A percentile compares a stretch with the other conserved stretches of the same genome.
phyloP scores from a whole-genome alignment of 768 basidiomycete species.

The Naganishia antarctica region DNA sequence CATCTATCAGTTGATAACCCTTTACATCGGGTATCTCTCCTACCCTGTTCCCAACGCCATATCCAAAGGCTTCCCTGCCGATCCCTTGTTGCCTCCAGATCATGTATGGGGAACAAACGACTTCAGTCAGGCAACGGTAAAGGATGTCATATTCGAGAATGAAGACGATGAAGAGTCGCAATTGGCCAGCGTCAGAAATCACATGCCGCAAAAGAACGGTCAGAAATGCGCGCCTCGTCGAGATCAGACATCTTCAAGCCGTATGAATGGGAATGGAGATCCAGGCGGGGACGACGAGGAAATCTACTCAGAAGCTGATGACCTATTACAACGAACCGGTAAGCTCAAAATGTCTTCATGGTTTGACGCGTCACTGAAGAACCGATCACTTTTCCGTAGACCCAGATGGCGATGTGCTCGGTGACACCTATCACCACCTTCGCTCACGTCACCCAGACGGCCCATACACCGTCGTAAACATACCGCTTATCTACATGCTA shows the following conservation, averaged over 20 bases:
- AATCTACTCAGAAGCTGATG: conserved; percentile 4
- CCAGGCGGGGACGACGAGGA: background rate
- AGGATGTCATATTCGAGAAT: conserved; percentile 15
- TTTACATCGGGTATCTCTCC: conserved; percentile 23
- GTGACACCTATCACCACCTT: background rate
- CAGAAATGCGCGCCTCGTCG: background rate
- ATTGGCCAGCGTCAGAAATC: background rate
- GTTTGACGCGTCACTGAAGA: background rate
- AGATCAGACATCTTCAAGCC: background rate
- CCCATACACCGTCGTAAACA: conserved; percentile 18
- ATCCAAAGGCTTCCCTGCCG: background rate
- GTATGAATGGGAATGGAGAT: background rate
- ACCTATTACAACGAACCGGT: conserved; percentile 8
- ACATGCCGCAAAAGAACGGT: background rate
- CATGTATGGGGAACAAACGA: background rate
- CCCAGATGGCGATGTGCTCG: conserved; percentile 1
- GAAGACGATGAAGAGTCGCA: conserved; percentile 16
- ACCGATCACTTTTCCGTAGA: background rate
- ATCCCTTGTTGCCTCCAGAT: conserved; percentile 9
- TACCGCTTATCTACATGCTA: conserved; percentile 4
- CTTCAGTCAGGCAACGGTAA: background rate
- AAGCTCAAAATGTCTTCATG: background rate
- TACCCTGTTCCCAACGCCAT: conserved; percentile 2
- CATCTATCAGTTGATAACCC: conserved; percentile 15
- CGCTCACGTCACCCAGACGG: background rate